Conservation (phyloP, 257 asterid genomes). For the Jacaranda mimosifolia region DNA sequence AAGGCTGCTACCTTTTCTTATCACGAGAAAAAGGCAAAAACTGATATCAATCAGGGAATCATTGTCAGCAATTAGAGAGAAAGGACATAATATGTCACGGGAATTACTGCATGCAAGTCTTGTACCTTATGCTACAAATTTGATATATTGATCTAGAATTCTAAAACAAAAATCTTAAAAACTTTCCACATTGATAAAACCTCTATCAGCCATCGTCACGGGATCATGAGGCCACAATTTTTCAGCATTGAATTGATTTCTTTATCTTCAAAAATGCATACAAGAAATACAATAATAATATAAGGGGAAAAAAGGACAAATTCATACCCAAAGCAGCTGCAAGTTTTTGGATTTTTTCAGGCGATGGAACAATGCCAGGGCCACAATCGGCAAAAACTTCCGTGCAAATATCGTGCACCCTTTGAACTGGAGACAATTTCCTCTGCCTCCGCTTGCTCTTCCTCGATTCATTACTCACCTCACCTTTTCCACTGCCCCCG, state of each 20-base stretch:
- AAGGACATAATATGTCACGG: too few species aligned
- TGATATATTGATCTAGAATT: too few species aligned
- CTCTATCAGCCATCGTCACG: too few species aligned
- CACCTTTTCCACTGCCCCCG: slow-evolving; percentile 54
- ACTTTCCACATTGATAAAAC: too few species aligned
- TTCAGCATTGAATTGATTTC: too few species aligned
- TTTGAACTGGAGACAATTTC: slow-evolving; percentile 62
- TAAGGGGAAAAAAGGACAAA: neutral
- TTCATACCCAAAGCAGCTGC: slow-evolving; percentile 72
- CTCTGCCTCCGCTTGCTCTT: slow-evolving; percentile 53
- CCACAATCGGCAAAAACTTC: slow-evolving; percentile 84
- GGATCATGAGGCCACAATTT: too few species aligned
- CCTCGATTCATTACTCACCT: slow-evolving; percentile 45
- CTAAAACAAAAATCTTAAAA: too few species aligned
- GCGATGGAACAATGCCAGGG: slow-evolving; percentile 81
- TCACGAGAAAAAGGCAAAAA: neutral
- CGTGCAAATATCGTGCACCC: slow-evolving; percentile 73
- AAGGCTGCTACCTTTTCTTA: neutral
- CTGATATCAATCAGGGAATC: neutral
- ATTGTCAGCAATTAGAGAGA: neutral
- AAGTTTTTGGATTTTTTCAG: slow-evolving; percentile 70
- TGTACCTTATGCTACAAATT: too few species aligned
- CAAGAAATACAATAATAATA: neutral
- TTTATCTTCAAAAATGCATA: slow-evolving; percentile 23
- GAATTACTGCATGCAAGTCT: too few species aligned